Evolutionary conservation across 352 stramenopile genomes (phyloP).

Genomic region (Phytopythium vexans): DNA sequence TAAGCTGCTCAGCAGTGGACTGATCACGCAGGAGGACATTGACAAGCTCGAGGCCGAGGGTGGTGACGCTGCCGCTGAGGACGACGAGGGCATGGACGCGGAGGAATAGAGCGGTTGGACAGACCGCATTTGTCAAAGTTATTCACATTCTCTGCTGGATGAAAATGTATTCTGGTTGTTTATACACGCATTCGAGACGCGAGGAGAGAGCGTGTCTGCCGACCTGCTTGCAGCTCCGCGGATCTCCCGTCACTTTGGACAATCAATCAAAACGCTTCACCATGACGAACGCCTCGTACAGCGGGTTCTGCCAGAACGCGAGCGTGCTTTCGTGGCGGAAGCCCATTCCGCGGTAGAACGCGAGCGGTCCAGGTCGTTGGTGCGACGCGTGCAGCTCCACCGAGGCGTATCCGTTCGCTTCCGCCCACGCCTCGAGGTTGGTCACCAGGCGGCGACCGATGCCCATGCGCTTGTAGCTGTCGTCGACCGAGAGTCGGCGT

Average conservation of each 20-base stretch:
- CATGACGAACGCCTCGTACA: constrained; percentile 26
- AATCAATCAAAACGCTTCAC: constrained; percentile 11
- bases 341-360: constrained; percentile 31
- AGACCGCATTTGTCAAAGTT: too few relatives aligned
- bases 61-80: constrained; percentile 26
- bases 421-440: constrained; percentile 18
- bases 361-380: constrained; percentile 10
- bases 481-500: constrained; percentile 25
- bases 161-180: too few relatives aligned
- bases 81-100: constrained; percentile 46
- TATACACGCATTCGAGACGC: too few relatives aligned
- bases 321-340: constrained; percentile 21
- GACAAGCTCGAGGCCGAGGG: constrained; percentile 70
- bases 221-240: too few relatives aligned
- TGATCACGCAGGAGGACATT: constrained; percentile 83
- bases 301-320: constrained; percentile 24
- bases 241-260: too few relatives aligned
- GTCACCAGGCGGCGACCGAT: constrained; percentile 22
- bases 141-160: too few relatives aligned
- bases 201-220: too few relatives aligned
- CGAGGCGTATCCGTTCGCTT: constrained; percentile 13
- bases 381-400: constrained; percentile 14
- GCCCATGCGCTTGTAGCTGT: constrained; percentile 17
- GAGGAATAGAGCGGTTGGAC: constrained; percentile 20
- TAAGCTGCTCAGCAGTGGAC: constrained; percentile 71